Evolutionary conservation across 495 filamentous ascomycete genomes (phyloP).

Genomic region (Trichoderma orchidacearum): DNA sequence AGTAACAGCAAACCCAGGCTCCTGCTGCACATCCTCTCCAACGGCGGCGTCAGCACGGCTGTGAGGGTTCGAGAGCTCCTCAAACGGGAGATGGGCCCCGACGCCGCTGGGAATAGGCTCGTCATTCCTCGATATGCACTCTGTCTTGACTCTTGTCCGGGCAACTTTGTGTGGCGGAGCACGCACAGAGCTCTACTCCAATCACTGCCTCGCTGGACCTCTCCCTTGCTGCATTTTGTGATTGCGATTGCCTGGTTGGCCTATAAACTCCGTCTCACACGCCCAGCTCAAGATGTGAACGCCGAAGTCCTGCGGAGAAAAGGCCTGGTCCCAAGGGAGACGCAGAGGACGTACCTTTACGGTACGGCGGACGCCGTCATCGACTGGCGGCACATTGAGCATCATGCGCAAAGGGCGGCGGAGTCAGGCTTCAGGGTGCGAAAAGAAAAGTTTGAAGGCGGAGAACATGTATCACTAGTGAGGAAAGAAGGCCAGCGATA

Average conservation of each 20-base stretch:
- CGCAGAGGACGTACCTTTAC: slow-evolving; percentile 27
- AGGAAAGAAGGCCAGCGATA: slow-evolving; percentile 23
- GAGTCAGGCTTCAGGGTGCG: slow-evolving; percentile 16
- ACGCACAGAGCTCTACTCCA: slow-evolving; percentile 14
- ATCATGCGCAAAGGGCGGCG: slow-evolving; percentile 19
- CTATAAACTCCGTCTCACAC: slow-evolving; percentile 12
- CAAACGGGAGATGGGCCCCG: not conserved
- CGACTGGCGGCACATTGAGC: slow-evolving; percentile 23
- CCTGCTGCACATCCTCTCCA: slow-evolving; percentile 29
- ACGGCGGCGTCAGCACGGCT: slow-evolving; percentile 20
- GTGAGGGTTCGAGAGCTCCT: not conserved
- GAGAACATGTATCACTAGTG: slow-evolving; percentile 28
- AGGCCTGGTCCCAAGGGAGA: slow-evolving; percentile 13
- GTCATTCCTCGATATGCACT: slow-evolving; percentile 17
- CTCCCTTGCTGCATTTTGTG: slow-evolving; percentile 16
- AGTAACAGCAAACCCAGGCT: slow-evolving; percentile 13
- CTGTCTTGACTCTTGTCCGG: slow-evolving; percentile 28
- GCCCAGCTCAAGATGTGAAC: slow-evolving; percentile 14
- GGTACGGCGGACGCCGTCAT: slow-evolving; percentile 23
- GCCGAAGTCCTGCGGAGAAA: slow-evolving; percentile 3
- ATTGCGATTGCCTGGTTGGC: slow-evolving; percentile 15
- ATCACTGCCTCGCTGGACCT: slow-evolving; percentile 9
- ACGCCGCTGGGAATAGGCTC: not conserved
- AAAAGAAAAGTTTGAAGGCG: slow-evolving; percentile 20
- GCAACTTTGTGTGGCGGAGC: slow-evolving; percentile 13